phyloP scores from a whole-genome alignment of 108 stramenopile genomes.

The Stephanodiscus minutulus region DNA sequence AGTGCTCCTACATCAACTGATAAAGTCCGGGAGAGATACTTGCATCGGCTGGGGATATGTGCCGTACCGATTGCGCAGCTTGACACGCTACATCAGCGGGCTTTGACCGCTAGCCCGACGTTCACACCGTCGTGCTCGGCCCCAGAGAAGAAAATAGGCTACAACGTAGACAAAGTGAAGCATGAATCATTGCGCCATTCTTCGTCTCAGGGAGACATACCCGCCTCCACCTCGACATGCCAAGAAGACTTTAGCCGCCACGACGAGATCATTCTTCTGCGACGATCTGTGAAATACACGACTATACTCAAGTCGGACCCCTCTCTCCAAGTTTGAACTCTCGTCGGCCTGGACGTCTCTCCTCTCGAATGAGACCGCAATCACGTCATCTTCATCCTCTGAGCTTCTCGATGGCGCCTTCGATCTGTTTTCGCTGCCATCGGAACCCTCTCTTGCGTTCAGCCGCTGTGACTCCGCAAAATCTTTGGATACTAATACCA shows the following conservation, averaged over 20 bases:
- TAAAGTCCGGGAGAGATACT: conserved; percentile 11
- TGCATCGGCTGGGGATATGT: conserved; percentile 22
- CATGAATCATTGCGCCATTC: neutral
- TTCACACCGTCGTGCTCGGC: neutral
- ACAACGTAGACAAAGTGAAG: neutral
- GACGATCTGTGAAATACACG: conserved; percentile 28
- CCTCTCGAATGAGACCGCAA: conserved; percentile 14
- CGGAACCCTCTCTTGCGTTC: conserved; percentile 32
- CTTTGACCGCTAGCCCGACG: neutral
- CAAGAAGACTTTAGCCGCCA: neutral
- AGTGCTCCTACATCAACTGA: neutral
- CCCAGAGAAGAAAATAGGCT: neutral
- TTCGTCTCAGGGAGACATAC: neutral
- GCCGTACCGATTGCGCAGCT: neutral
- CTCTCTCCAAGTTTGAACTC: conserved; percentile 25
- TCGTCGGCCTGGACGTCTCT: conserved; percentile 40
- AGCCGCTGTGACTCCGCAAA: neutral
- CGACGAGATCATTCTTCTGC: conserved; percentile 20
- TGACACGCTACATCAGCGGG: conserved; percentile 4
- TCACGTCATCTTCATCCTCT: conserved; percentile 2
- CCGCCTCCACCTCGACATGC: neutral
- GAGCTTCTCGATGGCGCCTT: conserved; percentile 39
- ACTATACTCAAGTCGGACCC: conserved; percentile 35
- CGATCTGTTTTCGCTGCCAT: conserved; percentile 44
- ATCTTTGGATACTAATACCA: neutral